Conservation (phyloP, 495 filamentous ascomycete species). For the Aspergillus steynii region DNA sequence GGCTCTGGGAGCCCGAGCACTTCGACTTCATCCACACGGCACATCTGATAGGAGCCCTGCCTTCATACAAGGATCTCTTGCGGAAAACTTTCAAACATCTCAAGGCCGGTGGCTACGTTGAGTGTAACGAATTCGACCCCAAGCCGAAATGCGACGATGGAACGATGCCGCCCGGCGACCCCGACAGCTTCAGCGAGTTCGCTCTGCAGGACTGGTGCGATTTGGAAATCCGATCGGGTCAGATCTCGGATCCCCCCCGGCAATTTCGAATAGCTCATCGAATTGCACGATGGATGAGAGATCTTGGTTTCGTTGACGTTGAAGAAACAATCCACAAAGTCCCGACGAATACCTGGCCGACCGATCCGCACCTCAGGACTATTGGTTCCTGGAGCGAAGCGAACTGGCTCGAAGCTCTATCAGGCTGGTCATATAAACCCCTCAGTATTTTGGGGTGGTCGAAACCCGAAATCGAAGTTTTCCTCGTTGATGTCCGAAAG, state of each 20-base stretch:
- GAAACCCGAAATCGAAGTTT: constrained; percentile 55
- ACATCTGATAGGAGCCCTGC: constrained; percentile 44
- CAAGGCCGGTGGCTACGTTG: constrained; percentile 65
- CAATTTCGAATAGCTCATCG: constrained; percentile 53
- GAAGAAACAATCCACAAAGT: constrained; percentile 55
- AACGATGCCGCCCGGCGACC: constrained; percentile 51
- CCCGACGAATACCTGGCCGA: constrained; percentile 61
- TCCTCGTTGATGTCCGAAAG: constrained; percentile 58
- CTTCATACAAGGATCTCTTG: constrained; percentile 42
- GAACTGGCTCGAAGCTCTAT: constrained; percentile 44
- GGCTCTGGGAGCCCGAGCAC: constrained; percentile 45
- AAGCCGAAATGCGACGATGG: constrained; percentile 61
- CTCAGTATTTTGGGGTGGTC: constrained; percentile 47
- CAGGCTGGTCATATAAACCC: constrained; percentile 49
- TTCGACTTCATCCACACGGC: constrained; percentile 52
- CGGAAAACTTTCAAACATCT: constrained; percentile 49
- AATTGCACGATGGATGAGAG: constrained; percentile 55
- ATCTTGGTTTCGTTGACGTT: constrained; percentile 65
- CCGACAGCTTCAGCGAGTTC: constrained; percentile 41
- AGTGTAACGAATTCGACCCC: constrained; percentile 62
- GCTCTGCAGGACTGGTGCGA: constrained; percentile 54
- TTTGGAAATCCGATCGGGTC: constrained; percentile 48
- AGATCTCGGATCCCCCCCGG: constrained; percentile 46
- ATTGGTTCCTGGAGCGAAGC: constrained; percentile 46
- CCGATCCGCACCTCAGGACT: constrained; percentile 51